phyloP scores from a whole-genome alignment of 2,329 filamentous ascomycete species.

The Cladosporium velox region DNA sequence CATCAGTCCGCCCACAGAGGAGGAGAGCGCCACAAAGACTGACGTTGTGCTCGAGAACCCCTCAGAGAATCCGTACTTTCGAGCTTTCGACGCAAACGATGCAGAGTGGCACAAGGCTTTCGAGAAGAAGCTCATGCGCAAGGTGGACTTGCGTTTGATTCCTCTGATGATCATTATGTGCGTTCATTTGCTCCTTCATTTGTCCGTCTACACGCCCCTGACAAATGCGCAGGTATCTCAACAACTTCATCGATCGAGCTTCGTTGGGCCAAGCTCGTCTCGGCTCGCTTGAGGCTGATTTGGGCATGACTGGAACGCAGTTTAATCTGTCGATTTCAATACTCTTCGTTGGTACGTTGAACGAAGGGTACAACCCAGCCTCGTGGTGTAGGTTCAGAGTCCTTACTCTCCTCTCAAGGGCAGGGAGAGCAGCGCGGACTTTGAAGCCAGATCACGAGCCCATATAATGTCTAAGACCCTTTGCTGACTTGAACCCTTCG shows the following conservation, averaged over 20 bases:
- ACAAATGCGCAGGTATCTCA: slow-evolving; percentile 46
- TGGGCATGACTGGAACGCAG: slow-evolving; percentile 58
- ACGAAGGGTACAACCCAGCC: too few species aligned
- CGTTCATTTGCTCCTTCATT: not conserved
- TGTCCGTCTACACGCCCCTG: not conserved
- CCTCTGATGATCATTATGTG: slow-evolving; percentile 72
- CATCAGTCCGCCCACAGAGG: not conserved
- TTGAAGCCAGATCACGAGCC: too few species aligned
- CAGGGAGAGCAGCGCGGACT: too few species aligned
- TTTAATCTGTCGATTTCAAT: slow-evolving; percentile 59
- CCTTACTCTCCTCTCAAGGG: too few species aligned
- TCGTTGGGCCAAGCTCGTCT: slow-evolving; percentile 59
- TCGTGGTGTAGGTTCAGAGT: too few species aligned
- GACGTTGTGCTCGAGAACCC: slow-evolving; percentile 1
- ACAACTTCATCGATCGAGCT: slow-evolving; percentile 65
- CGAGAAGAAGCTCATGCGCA: slow-evolving; percentile 64
- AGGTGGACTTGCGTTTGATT: slow-evolving; percentile 68
- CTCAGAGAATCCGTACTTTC: not conserved
- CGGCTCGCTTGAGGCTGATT: slow-evolving; percentile 55
- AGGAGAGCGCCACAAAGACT: not conserved
- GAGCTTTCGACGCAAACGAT: slow-evolving; percentile 10
- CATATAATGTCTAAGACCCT: too few species aligned
- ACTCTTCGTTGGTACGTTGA: slow-evolving; percentile 50
- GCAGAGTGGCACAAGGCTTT: slow-evolving; percentile 18
- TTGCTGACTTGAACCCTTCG: too few species aligned